Percentiles rank a stretch among this genome's conserved stretches.
Evolutionary conservation across 108 stramenopile species (phyloP).

Genomic region (Craspedostauros australis): DNA sequence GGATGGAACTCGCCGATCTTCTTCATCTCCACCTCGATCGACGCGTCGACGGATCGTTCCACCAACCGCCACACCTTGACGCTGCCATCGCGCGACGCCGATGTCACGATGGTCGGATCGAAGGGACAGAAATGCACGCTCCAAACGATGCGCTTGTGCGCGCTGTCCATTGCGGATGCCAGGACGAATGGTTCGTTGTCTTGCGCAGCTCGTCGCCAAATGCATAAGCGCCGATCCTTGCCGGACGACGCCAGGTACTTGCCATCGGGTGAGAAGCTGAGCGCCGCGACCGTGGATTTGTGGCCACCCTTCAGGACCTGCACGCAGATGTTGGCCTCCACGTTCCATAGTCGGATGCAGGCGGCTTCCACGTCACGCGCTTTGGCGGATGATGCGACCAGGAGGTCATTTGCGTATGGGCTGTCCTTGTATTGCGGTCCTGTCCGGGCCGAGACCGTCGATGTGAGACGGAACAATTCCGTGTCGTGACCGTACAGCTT

Average conservation of each 20-base stretch:
- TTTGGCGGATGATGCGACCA: slow-evolving; percentile 82
- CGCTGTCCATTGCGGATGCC: slow-evolving; percentile 57
- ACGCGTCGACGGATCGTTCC: slow-evolving; percentile 13
- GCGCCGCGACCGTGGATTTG: slow-evolving; percentile 71
- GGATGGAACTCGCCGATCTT: slow-evolving; percentile 12
- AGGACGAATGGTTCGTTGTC: slow-evolving; percentile 30
- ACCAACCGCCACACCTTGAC: slow-evolving; percentile 70
- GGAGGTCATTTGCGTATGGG: slow-evolving; percentile 11
- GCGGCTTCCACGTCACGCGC: slow-evolving; percentile 77
- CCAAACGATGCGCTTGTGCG: slow-evolving; percentile 88
- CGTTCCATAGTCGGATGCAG: slow-evolving; percentile 74
- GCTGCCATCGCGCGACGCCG: slow-evolving; percentile 77
- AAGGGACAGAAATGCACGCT: slow-evolving; percentile 69
- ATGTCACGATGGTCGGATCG: slow-evolving; percentile 54
- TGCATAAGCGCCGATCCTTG: slow-evolving; percentile 82
- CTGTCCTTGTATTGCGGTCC: not conserved
- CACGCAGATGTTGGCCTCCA: slow-evolving; percentile 52
- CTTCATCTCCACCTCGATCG: slow-evolving; percentile 10
- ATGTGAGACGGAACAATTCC: slow-evolving; percentile 70
- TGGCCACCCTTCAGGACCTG: slow-evolving; percentile 74
- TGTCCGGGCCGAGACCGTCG: slow-evolving; percentile 40
- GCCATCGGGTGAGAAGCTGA: slow-evolving; percentile 76
- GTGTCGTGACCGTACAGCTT: slow-evolving; percentile 83
- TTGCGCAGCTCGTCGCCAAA: slow-evolving; percentile 76
- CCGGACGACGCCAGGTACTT: slow-evolving; percentile 72